A percentile compares a stretch with the other conserved stretches of the same genome.
Conservation (phyloP, 352 stramenopile genomes). For the Blastocystis hominis region DNA sequence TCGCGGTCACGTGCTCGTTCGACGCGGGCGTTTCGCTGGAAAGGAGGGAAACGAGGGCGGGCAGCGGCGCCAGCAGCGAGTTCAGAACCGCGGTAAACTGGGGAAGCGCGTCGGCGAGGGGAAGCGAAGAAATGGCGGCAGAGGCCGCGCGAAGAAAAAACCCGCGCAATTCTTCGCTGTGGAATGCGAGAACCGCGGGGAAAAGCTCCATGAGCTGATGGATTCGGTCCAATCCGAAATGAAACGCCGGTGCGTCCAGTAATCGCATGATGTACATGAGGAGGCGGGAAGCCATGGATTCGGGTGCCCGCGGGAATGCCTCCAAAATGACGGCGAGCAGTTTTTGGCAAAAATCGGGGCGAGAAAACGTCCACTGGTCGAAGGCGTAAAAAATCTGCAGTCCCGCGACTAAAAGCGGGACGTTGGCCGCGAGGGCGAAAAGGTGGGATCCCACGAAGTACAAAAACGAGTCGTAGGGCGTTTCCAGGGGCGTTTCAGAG, state of each 20-base stretch:
- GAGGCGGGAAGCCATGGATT: background rate
- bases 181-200: background rate
- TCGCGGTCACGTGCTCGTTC: background rate
- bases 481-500: background rate
- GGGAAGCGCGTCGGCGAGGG: background rate
- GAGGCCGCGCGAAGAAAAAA: background rate
- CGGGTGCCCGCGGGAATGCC: background rate
- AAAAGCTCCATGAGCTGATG: background rate
- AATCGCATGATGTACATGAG: background rate
- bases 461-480: background rate
- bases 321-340: background rate
- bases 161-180: background rate
- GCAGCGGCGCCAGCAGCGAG: background rate
- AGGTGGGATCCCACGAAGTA: background rate
- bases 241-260: background rate
- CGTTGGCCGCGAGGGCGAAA: background rate
- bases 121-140: background rate
- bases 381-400: slow-evolving; percentile 34
- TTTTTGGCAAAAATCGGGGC: background rate
- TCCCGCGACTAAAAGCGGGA: background rate
- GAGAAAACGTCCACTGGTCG: slow-evolving; percentile 49
- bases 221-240: background rate
- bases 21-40: background rate
- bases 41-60: background rate
- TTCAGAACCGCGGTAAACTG: background rate